phyloP scores from a whole-genome alignment of 305 asterid species.

The Fraxinus nigra region DNA sequence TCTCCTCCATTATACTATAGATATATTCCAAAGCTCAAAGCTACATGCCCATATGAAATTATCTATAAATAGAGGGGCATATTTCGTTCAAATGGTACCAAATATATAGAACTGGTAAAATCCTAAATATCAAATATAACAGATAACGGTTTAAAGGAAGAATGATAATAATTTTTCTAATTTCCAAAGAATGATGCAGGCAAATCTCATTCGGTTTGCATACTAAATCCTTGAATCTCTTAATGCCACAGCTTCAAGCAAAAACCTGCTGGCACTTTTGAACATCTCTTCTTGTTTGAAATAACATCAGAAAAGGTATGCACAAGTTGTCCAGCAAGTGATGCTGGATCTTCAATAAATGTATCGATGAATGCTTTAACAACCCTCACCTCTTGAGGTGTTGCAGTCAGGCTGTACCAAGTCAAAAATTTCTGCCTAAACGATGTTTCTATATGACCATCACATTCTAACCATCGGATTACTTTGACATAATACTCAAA shows the following conservation, averaged over 20 bases:
- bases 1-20: background rate
- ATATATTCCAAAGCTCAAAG: background rate
- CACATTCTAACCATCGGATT: constrained; percentile 76
- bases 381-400: constrained; percentile 55
- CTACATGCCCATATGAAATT: background rate
- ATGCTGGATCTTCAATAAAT: constrained; percentile 66
- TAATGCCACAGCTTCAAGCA: constrained; percentile 89
- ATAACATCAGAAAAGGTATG: constrained; percentile 64
- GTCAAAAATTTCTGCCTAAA: constrained; percentile 85
- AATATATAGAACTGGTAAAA: constrained; percentile 1
- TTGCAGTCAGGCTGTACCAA: constrained; percentile 89
- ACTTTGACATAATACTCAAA: constrained; percentile 79
- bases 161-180: constrained; percentile 19
- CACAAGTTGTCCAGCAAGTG: constrained; percentile 76
- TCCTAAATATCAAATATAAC: background rate
- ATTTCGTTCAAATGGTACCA: constrained; percentile 5
- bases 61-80: background rate
- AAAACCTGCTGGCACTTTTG: constrained; percentile 58
- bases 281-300: constrained; percentile 57
- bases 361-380: constrained; percentile 73
- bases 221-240: constrained; percentile 14
- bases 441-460: constrained; percentile 56
- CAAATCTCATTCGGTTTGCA: constrained; percentile 1
- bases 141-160: constrained; percentile 18
- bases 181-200: constrained; percentile 29